Evolutionary conservation across 1,284 basidiomycete genomes (phyloP).

Genomic region (Sanghuangporus sanghuang): DNA sequence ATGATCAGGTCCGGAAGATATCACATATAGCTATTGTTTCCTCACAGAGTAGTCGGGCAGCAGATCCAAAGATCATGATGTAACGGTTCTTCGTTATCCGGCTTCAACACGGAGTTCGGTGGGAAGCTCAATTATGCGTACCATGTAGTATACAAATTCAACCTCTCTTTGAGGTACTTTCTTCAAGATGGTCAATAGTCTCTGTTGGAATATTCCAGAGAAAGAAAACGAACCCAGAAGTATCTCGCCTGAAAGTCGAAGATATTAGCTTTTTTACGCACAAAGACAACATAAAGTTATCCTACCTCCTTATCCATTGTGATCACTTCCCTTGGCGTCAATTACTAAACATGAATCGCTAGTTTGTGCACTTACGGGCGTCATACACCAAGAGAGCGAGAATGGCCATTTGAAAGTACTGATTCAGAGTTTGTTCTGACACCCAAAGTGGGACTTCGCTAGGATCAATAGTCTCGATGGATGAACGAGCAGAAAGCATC

Average conservation of each 20-base stretch:
- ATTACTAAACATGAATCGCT: background rate
- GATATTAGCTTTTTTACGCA: background rate
- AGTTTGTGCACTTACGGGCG: background rate
- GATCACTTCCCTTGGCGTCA: background rate
- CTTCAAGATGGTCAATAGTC: background rate
- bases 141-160: background rate
- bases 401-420: background rate
- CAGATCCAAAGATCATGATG: background rate
- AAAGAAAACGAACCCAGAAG: background rate
- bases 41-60: background rate
- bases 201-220: background rate
- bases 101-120: background rate
- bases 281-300: background rate
- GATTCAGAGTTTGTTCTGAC: background rate
- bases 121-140: background rate
- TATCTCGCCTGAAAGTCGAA: background rate
- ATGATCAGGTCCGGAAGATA: background rate
- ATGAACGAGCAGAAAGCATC: background rate
- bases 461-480: background rate
- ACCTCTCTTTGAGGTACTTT: background rate
- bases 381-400: background rate
- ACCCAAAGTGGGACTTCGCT: background rate
- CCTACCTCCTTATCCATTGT: background rate
- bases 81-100: slow-evolving; percentile 4
- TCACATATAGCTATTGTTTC: background rate